Evolutionary conservation across 202 grass and related monocot genomes (phyloP).

Genomic region (Setaria italica): DNA sequence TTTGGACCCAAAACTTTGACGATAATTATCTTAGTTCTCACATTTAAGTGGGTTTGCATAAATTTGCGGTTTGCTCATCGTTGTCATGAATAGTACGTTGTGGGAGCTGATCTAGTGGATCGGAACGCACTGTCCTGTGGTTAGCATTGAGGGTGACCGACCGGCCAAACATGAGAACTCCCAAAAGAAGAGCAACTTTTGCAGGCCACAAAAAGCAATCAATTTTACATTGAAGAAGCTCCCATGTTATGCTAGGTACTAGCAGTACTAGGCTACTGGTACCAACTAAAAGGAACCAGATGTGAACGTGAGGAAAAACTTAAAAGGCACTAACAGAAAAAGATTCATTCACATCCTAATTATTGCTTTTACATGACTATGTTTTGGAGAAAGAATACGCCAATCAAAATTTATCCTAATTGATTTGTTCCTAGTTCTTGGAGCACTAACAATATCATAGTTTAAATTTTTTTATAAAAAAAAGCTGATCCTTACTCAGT

Average conservation of each 20-base stretch:
- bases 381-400: not conserved
- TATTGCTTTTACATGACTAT: not conserved
- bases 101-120: constrained; percentile 17
- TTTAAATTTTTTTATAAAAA: not conserved
- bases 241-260: constrained; percentile 7
- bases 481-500: not conserved
- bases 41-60: not conserved
- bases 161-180: constrained; percentile 10
- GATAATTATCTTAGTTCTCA: not conserved
- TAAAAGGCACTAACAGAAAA: not conserved
- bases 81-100: not conserved
- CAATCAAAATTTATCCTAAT: not conserved
- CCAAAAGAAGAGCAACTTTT: constrained; percentile 41
- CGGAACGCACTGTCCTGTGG: not conserved
- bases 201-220: constrained; percentile 8
- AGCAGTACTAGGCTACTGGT: not conserved
- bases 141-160: constrained; percentile 30
- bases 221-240: not conserved
- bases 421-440: not conserved
- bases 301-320: constrained; percentile 15
- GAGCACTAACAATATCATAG: not conserved
- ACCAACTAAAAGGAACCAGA: not conserved
- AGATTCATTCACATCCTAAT: not conserved
- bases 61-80: not conserved
- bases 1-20: no score